Base-by-base conservation (phyloP, 805 yeast genomes). In the Zygosaccharomyces bisporus region DNA sequence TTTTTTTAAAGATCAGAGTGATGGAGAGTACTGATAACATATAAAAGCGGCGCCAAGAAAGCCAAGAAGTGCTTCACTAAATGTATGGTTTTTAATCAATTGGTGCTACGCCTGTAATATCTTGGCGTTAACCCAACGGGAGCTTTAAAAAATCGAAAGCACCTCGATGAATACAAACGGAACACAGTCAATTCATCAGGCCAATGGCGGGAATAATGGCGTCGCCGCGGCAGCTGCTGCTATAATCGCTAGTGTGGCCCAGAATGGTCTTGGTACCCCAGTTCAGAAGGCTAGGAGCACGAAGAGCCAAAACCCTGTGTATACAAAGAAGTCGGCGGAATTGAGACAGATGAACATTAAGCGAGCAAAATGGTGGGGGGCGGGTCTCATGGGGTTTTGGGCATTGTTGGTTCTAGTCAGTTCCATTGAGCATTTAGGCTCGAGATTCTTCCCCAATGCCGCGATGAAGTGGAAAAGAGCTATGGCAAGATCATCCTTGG, bases 361-460 rank as follows among this genome's bases (percentile, higher is more conserved):
- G 20, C 24, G 40, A 16, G 74, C 81, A 2, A 67, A 75, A 21
- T 68, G 62, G 46, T 61, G 73, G 54, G 83, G 77, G 33, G 63
- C 70, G 10, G 78, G 70, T 2, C 50, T 71, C 29, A 44, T 79
- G 17, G 73, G 75, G 0, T 76, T 72, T 50, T 77, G 81, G 80
- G 73, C 66, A 3, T 40, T 67, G 1, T 61, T 79, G 32, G 53
- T 76, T 43, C 33, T 77, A 0, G 21, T 72, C 18, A 69, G 76
- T 3, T 69, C 70, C 1, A 16, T 75, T 12, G 54, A 61, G 34
- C 72, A 76, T 47, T 72, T 78, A 74, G 24, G 61, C 4, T 53
- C 60, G 27, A 56, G 63, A 34, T 47, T 75, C 18, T 65, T 68
- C 20, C 81, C 81, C 3, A 46, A 58, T 1, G 36, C 68, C 18